phyloP scores from a whole-genome alignment of 129 eudicot genomes.

The Dittrichia graveolens region DNA sequence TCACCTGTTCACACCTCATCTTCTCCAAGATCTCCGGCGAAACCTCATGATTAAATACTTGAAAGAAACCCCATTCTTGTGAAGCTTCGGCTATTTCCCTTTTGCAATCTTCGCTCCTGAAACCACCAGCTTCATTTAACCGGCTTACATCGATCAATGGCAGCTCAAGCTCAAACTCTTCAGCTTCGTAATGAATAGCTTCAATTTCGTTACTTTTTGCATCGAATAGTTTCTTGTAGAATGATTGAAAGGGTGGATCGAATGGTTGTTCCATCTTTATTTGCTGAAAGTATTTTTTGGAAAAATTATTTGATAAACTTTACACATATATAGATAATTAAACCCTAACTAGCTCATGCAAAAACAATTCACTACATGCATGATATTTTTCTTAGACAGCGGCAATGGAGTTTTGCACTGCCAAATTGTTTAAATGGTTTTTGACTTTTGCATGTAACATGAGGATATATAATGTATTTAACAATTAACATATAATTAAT shows the following conservation, averaged over 20 bases:
- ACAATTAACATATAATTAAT: too few relatives aligned
- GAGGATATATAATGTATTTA: too few relatives aligned
- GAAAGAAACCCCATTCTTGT: conserved; percentile 85
- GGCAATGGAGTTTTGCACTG: too few relatives aligned
- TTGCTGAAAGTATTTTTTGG: not conserved
- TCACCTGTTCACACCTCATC: conserved; percentile 63
- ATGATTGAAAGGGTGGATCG: conserved; percentile 62
- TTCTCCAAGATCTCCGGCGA: conserved; percentile 45
- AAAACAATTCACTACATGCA: too few relatives aligned
- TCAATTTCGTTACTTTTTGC: conserved; percentile 16
- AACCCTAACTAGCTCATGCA: too few relatives aligned
- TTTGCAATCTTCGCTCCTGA: conserved; percentile 54
- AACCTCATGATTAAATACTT: conserved; percentile 77
- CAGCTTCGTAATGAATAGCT: not conserved
- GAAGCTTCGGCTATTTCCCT: conserved; percentile 70
- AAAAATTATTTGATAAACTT: not conserved
- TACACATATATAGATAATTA: not conserved
- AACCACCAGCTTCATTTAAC: conserved; percentile 30
- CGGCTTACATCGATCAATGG: conserved; percentile 69
- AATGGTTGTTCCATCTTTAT: conserved; percentile 42
- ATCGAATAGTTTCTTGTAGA: conserved; percentile 56
- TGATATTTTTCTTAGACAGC: too few relatives aligned
- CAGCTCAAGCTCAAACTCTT: conserved; percentile 49
- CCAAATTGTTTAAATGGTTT: too few relatives aligned
- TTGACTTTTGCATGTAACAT: too few relatives aligned